Percentiles rank a stretch among this genome's conserved stretches.
Conservation (phyloP, 2,329 filamentous ascomycete species). For the Colletotrichum plurivorum region DNA sequence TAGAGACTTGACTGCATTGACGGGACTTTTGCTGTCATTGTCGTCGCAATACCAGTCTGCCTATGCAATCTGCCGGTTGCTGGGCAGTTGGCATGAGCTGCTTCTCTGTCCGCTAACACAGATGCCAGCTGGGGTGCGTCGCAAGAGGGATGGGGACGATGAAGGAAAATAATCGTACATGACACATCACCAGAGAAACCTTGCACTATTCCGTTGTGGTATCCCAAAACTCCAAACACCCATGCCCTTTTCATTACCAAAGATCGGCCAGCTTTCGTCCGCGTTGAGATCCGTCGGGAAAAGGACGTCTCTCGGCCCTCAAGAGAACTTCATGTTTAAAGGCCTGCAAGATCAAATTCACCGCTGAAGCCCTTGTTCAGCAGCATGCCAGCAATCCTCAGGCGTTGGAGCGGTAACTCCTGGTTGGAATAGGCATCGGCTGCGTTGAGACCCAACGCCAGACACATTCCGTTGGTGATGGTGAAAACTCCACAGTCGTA, state of each 20-base stretch:
- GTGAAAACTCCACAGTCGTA: conserved; percentile 85
- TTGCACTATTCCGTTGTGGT: conserved; percentile 4
- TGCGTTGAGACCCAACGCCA: conserved; percentile 68
- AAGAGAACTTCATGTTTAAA: conserved; percentile 45
- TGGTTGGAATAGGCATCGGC: conserved; percentile 61
- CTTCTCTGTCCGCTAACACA: background rate
- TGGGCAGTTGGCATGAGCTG: too few relatives aligned
- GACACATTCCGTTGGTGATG: conserved; percentile 79
- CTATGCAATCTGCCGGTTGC: background rate
- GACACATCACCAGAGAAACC: conserved; percentile 14
- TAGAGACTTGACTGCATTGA: background rate
- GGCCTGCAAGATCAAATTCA: conserved; percentile 65
- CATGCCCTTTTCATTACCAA: background rate
- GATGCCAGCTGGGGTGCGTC: background rate
- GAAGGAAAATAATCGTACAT: background rate
- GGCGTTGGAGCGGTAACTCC: conserved; percentile 72
- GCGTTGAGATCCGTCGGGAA: background rate
- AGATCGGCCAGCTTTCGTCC: background rate
- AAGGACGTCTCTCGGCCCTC: background rate
- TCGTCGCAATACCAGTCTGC: background rate
- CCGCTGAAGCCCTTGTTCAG: conserved; percentile 76
- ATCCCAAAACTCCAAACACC: conserved; percentile 17
- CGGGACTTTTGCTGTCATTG: background rate
- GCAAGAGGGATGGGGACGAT: background rate
- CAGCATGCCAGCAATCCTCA: conserved; percentile 75